Percentiles rank a stretch among this genome's conserved stretches.
phyloP scores from a whole-genome alignment of 768 basidiomycete genomes.

The Boletus huronensis region DNA sequence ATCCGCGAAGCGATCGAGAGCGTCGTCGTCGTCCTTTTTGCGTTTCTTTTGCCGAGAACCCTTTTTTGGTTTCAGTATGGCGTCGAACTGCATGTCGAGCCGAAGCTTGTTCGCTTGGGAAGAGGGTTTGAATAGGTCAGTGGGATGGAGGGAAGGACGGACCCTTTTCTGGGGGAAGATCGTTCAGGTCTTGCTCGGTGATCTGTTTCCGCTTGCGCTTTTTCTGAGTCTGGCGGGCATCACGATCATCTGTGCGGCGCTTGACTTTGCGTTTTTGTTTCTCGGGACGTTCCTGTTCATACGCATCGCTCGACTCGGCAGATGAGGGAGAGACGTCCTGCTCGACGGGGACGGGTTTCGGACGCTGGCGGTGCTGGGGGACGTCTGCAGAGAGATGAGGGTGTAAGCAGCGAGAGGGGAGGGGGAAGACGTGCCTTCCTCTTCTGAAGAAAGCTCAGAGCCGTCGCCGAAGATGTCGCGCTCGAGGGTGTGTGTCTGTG shows the following conservation, averaged over 20 bases:
- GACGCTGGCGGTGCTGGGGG: constrained; percentile 41
- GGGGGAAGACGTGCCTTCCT: constrained; percentile 41
- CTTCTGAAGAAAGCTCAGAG: constrained; percentile 78
- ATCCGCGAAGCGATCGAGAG: constrained; percentile 83
- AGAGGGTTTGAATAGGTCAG: background rate
- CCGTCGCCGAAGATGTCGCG: constrained; percentile 82
- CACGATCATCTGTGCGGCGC: constrained; percentile 44
- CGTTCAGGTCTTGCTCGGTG: constrained; percentile 62
- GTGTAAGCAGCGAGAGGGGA: background rate
- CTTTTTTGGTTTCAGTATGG: constrained; percentile 81
- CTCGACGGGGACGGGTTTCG: constrained; percentile 28
- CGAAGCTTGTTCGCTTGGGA: constrained; percentile 66
- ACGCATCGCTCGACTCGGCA: constrained; percentile 51
- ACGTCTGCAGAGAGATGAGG: constrained; percentile 33
- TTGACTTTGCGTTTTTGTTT: constrained; percentile 26
- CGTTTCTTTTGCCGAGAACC: constrained; percentile 56
- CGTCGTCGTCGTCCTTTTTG: constrained; percentile 80
- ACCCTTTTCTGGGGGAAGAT: constrained; percentile 80
- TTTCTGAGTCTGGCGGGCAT: constrained; percentile 35
- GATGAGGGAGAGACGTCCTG: constrained; percentile 37
- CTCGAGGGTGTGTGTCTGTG: constrained; percentile 41
- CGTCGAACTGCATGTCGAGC: constrained; percentile 82
- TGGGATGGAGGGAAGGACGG: constrained; percentile 10
- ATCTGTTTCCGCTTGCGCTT: constrained; percentile 62
- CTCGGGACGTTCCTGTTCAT: constrained; percentile 36